Evolutionary conservation across 805 yeast genomes (phyloP).

Genomic region (Hanseniaspora thailandica): DNA sequence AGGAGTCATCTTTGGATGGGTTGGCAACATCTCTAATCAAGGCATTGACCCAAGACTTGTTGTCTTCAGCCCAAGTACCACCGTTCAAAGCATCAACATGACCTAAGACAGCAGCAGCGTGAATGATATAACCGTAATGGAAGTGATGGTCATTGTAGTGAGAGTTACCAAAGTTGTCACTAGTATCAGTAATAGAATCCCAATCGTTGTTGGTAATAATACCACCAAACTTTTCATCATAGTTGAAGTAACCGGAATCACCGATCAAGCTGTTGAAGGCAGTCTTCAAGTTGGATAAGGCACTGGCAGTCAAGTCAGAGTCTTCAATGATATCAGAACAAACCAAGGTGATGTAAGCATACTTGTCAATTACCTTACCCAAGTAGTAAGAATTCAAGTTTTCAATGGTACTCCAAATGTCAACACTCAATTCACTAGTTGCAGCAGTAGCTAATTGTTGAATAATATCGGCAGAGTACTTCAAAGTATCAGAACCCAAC

Average conservation of each 20-base stretch:
- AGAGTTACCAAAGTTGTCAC: slow-evolving; percentile 56
- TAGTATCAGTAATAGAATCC: slow-evolving; percentile 33
- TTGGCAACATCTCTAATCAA: slow-evolving; percentile 59
- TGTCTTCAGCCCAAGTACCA: slow-evolving; percentile 39
- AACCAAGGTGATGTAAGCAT: slow-evolving; percentile 44
- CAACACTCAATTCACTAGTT: slow-evolving; percentile 36
- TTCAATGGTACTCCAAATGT: slow-evolving; percentile 34
- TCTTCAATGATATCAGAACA: slow-evolving; percentile 39
- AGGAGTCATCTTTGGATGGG: slow-evolving; percentile 40
- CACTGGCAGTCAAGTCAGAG: slow-evolving; percentile 29
- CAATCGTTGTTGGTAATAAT: slow-evolving; percentile 37
- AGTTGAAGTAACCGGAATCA: slow-evolving; percentile 34
- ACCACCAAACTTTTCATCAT: slow-evolving; percentile 47
- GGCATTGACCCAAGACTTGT: slow-evolving; percentile 47
- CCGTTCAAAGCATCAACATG: slow-evolving; percentile 44
- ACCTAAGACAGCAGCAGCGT: slow-evolving; percentile 74
- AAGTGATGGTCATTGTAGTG: slow-evolving; percentile 80
- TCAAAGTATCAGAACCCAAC: slow-evolving; percentile 25
- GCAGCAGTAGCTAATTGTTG: slow-evolving; percentile 36
- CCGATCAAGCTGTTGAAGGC: slow-evolving; percentile 30
- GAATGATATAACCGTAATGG: slow-evolving; percentile 74
- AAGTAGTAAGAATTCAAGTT: slow-evolving; percentile 37
- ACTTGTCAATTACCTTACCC: slow-evolving; percentile 47
- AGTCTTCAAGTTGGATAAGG: slow-evolving; percentile 31
- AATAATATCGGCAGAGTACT: slow-evolving; percentile 37